Conservation (phyloP, 1,139 yeast genomes). For the Taphrina pruni region DNA sequence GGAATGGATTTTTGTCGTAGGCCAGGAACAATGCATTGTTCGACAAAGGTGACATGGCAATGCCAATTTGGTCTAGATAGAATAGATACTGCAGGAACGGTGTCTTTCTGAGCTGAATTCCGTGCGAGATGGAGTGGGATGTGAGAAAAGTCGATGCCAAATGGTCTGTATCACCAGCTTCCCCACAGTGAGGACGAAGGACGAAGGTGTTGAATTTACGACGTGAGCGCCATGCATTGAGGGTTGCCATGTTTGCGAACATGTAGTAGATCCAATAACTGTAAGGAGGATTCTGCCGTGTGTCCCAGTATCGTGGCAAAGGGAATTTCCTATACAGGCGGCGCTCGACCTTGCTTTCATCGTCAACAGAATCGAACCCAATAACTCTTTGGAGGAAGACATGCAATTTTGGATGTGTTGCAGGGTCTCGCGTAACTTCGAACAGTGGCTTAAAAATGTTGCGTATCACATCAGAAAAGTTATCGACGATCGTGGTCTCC, state of each 20-base stretch:
- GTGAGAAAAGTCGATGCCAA: constrained; percentile 86
- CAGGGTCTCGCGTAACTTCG: constrained; percentile 85
- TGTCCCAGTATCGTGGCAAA: constrained; percentile 79
- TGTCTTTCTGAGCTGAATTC: constrained; percentile 86
- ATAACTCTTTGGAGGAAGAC: constrained; percentile 89
- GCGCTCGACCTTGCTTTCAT: constrained; percentile 90
- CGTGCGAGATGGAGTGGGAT: constrained; percentile 93
- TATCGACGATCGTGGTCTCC: constrained; percentile 69
- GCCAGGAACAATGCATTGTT: constrained; percentile 95
- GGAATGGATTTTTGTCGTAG: constrained; percentile 93
- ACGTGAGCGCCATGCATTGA: constrained; percentile 78
- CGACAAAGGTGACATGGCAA: constrained; percentile 98
- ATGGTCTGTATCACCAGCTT: constrained; percentile 99
- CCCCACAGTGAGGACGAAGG: constrained; percentile 97
- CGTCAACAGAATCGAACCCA: constrained; percentile 98
- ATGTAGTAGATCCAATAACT: constrained; percentile 90
- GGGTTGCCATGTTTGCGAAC: constrained; percentile 80
- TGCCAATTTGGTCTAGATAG: constrained; percentile 90
- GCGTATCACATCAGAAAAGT: constrained; percentile 75
- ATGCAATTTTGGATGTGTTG: constrained; percentile 83
- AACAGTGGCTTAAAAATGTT: constrained; percentile 89
- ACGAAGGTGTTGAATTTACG: constrained; percentile 86
- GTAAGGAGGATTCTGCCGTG: constrained; percentile 88
- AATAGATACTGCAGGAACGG: constrained; percentile 93
- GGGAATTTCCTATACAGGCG: constrained; percentile 82